Base-by-base conservation (phyloP, 495 filamentous ascomycete species). In the Tuber indicum region DNA sequence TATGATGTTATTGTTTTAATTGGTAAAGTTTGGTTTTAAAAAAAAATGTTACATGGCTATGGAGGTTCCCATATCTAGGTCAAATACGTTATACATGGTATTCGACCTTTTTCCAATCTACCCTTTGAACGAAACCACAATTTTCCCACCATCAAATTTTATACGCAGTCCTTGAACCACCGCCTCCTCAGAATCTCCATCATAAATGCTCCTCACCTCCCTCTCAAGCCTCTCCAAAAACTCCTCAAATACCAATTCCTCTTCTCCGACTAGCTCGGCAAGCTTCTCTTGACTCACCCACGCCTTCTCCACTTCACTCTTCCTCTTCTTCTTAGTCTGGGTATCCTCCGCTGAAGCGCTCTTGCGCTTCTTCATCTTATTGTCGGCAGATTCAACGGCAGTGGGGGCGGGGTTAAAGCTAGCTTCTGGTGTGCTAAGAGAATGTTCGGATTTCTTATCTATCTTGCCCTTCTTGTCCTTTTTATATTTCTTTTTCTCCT, bases 401-500 rank as follows among this genome's bases (percentile, higher is more conserved):
- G 62, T 41, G 17, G 69, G 17, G 36, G 42, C 9, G 72, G 49
- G 17, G 88, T 88, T 46, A 83, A 84, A n/a, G 83, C 77, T 83
- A 82, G 62, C 86, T 86, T 17, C 86, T 78, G n/a, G 82, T 74
- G 47, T 83, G 76, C 72, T 77, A 77, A 74, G 81, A 83, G 72
- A 79, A n/a, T 78, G 14, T 44, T 82, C 80, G 47, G 85, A 83
- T 45, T 84, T 79, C 73, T 84, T 84, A 66, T 84, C 79, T 76
- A 81, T 84, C 70, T 74, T 76, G 7, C 52, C 45, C 5, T 69
- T 21, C 45, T 72, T 71, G 75, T 70, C 41, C 73, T 86, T 87
- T 49, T 85, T 84, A 79, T 86, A 87, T 45, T 86, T 75, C 72
- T 84, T 87, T 75, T 83, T 87, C 62, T 84, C 83, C 23, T 88